Conservation (phyloP, 305 asterid species). For the Fraxinus baroniana region DNA sequence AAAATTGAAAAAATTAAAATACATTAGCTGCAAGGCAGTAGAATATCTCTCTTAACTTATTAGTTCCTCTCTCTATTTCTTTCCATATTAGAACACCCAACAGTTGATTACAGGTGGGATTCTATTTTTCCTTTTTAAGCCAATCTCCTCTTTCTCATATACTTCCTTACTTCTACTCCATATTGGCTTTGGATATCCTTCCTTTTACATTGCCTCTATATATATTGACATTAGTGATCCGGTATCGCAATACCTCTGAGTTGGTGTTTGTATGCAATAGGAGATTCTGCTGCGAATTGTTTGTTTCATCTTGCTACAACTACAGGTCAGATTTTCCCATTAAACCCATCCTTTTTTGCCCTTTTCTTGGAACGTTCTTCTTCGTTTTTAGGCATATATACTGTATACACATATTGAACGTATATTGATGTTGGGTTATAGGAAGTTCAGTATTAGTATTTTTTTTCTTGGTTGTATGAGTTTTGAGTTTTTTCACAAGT, state of each 20-base stretch:
- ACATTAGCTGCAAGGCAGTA: background rate
- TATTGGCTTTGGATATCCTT: background rate
- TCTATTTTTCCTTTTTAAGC: background rate
- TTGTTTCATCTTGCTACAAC: background rate
- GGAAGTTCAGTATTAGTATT: constrained; percentile 1
- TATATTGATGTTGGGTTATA: constrained; percentile 5
- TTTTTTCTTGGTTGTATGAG: constrained; percentile 1
- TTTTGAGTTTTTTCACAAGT: background rate
- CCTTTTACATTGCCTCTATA: background rate
- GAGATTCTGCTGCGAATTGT: background rate
- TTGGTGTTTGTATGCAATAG: background rate
- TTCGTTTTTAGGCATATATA: background rate
- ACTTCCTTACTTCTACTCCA: background rate
- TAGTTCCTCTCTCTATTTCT: background rate
- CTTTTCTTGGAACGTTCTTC: constrained; percentile 3
- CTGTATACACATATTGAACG: background rate
- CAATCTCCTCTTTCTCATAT: background rate
- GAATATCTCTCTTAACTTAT: background rate
- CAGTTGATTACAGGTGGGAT: background rate
- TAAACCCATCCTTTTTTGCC: background rate
- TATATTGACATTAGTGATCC: background rate
- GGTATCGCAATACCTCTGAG: background rate
- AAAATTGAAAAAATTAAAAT: too few species aligned
- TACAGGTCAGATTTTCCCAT: constrained; percentile 13
- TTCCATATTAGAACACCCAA: background rate